Base-by-base conservation (phyloP, 148 eudicot species). In the Silene uniflora region DNA sequence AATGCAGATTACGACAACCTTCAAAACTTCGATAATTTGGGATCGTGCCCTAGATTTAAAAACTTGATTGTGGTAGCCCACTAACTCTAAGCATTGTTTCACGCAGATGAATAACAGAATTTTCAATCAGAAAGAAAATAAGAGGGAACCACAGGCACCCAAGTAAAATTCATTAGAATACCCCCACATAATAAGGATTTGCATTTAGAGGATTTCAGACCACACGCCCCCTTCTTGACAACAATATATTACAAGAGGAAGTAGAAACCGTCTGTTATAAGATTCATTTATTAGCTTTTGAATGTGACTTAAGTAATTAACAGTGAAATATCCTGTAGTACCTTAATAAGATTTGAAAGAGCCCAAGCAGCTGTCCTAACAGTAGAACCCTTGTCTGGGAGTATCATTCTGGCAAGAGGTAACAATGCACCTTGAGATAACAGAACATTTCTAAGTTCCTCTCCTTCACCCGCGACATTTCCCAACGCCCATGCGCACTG, bases 401-500 rank as follows among this genome's bases (percentile, higher is more conserved):
- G 87, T 86, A 95, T 83, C 99, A 95, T 95, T 83, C 92, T 90
- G 78, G 93, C 92, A 79, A 95, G 91, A 83, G 97, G 92, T 70
- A 75, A 83, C 69, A 92, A 89, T 70, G 97, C 99, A 77, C 99
- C 99, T 82, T 95, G 97, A 0, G 90, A 88, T 64, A 92, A 81
- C 76, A 95, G 83, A 86, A 89, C 75, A 83, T 84, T 85, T 85
- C 99, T 88, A 75, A 95, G 84, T 71, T 95, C 97, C 79, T 92
- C 92, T 74, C 89, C 97, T 90, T 95, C 99, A 77, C 96, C 99
- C 39, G 97, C 96, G 81, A 95, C 99, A 87, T 95, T 95, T 84
- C 99, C 99, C 81, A 95, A 72, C 46, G 99, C 99, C 99, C 99
- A 95, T 73, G 97, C 97, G 84, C 99, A 95, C 79, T 95, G 99